Percentiles rank a stretch among this genome's conserved stretches.
phyloP scores from a whole-genome alignment of 2,329 filamentous ascomycete species.

The Diaporthe citrichinensis region DNA sequence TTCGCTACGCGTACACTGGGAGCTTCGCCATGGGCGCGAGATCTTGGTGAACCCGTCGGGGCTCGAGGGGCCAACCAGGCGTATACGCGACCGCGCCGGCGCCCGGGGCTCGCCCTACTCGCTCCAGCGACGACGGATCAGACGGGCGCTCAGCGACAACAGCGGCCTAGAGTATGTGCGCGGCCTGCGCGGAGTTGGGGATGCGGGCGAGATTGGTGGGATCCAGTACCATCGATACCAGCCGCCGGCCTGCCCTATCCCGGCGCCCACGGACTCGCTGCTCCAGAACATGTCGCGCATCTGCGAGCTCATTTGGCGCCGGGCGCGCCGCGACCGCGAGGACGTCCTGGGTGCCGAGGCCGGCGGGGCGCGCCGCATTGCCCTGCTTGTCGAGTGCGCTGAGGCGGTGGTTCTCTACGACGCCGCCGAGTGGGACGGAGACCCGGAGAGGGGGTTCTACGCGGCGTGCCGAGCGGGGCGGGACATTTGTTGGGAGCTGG shows the following conservation, averaged over 20 bases:
- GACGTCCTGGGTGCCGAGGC: conserved; percentile 49
- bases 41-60: neutral
- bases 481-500: conserved; percentile 34
- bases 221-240: neutral
- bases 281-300: conserved; percentile 50
- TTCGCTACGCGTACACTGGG: conserved; percentile 43
- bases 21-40: conserved; percentile 40
- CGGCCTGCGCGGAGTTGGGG: neutral
- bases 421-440: conserved; percentile 42
- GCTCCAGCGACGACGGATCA: neutral
- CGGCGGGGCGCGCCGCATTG: conserved; percentile 49
- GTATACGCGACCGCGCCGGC: neutral
- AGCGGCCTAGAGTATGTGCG: neutral
- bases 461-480: conserved; percentile 34
- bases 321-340: conserved; percentile 49
- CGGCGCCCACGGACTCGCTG: conserved; percentile 46
- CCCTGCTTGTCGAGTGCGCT: conserved; percentile 48
- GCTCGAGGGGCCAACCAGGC: neutral
- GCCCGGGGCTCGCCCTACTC: conserved; percentile 20
- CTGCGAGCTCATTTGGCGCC: conserved; percentile 50
- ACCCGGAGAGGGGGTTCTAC: conserved; percentile 34
- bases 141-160: conserved; percentile 31
- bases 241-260: conserved; percentile 36
- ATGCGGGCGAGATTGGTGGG: neutral
- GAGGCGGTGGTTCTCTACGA: conserved; percentile 48